Conservation (phyloP, 805 yeast species). For the Lachancea waltii region DNA sequence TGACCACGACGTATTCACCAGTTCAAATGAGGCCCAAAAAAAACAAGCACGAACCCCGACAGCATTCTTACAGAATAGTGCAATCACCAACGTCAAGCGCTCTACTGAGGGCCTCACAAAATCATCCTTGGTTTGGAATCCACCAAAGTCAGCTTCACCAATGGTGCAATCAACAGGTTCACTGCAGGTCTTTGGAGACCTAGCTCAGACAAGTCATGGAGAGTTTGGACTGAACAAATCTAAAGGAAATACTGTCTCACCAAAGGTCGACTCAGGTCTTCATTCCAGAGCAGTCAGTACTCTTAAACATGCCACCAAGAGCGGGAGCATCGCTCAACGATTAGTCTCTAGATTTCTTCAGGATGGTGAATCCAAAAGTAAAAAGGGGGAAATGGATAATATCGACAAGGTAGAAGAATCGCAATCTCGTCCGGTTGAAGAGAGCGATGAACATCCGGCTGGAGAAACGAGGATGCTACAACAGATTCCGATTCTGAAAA, state of each 20-base stretch:
- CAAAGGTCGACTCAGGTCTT: too few species aligned
- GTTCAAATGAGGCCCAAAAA: slow-evolving; percentile 1
- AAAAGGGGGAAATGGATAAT: not conserved
- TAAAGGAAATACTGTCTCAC: too few species aligned
- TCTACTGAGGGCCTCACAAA: slow-evolving; percentile 1
- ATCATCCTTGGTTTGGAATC: slow-evolving; percentile 21
- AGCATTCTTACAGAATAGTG: not conserved
- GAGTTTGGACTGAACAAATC: too few species aligned
- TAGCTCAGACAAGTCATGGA: slow-evolving; percentile 2
- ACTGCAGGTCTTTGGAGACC: slow-evolving; percentile 22
- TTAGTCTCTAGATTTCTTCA: slow-evolving; percentile 20
- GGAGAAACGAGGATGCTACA: not conserved
- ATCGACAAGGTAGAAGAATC: not conserved
- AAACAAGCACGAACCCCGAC: slow-evolving; percentile 1
- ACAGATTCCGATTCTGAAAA: slow-evolving; percentile 2
- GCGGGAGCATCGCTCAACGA: slow-evolving; percentile 22
- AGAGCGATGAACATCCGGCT: not conserved
- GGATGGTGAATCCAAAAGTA: slow-evolving; percentile 11
- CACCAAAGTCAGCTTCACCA: slow-evolving; percentile 23
- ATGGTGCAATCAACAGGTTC: slow-evolving; percentile 21
- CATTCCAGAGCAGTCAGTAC: slow-evolving; percentile 26
- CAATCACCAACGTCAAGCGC: not conserved
- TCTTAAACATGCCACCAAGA: slow-evolving; percentile 21
- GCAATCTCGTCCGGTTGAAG: not conserved
- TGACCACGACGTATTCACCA: slow-evolving; percentile 51